These are phyloP conservation scores for Rhynchospora tenuis DNA, from an alignment of 176 grass and related monocot genomes.

Conservation along the genomic window DNA sequence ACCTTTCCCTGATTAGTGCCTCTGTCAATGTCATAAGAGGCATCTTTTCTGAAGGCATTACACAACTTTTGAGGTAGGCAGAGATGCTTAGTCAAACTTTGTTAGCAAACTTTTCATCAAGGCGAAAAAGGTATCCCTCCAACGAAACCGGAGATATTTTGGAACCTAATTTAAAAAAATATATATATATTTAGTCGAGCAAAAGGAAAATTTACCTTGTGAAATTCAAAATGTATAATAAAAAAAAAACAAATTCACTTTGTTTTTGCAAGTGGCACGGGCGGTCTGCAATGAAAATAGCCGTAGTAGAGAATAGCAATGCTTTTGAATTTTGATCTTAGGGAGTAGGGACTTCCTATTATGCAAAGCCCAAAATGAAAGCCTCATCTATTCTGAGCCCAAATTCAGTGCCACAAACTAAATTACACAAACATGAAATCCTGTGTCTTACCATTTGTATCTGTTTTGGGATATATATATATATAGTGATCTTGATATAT, in stretches of 20 bases:
- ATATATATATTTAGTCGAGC: not conserved
- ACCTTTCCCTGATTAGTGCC: not conserved
- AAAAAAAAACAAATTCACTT: not conserved
- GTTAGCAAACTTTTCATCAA: not conserved
- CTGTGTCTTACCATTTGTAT: too few relatives aligned
- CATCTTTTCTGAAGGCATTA: not conserved
- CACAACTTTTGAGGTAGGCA: not conserved
- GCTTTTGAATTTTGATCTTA: not conserved
- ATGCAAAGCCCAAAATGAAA: not conserved
- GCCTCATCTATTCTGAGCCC: not conserved
- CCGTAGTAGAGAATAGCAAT: too few relatives aligned
- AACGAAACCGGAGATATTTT: not conserved
- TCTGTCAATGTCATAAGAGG: not conserved
- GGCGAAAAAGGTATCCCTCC: not conserved
- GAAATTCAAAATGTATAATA: not conserved
- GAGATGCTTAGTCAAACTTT: conserved; percentile 20
- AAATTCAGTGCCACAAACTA: not conserved
- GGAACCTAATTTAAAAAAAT: not conserved
- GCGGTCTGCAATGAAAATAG: too few relatives aligned
- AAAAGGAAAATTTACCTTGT: not conserved
- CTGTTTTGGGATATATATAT: too few relatives aligned
- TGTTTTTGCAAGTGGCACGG: not conserved
- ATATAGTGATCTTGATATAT: not conserved
- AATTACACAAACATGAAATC: not conserved
- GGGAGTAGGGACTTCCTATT: not conserved